Conservation (phyloP, 78 protist species). For the Dictyostelium purpureum region DNA sequence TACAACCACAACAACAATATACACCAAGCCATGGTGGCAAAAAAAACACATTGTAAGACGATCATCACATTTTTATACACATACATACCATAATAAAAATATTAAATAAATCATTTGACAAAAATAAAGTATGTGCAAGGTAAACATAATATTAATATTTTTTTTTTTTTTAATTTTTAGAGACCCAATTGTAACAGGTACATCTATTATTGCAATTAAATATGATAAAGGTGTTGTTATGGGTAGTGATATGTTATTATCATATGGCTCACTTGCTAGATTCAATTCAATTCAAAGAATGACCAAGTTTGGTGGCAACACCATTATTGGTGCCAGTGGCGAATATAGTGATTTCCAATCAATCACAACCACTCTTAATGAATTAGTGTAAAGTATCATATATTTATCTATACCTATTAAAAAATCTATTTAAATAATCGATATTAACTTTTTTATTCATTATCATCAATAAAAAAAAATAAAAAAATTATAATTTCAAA, state of each 20-base stretch:
- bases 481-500: not conserved
- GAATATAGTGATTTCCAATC: slow-evolving; percentile 95
- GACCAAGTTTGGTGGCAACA: slow-evolving; percentile 43
- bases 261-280: slow-evolving; percentile 95
- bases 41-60: slow-evolving; percentile 51
- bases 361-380: slow-evolving; percentile 72
- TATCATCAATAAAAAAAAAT: not conserved
- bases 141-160: not conserved
- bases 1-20: not conserved
- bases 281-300: slow-evolving; percentile 85
- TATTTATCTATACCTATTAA: not conserved
- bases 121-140: not conserved
- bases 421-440: not conserved
- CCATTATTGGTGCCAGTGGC: slow-evolving; percentile 91
- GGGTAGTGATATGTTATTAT: slow-evolving; percentile 93
- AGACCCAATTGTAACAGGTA: slow-evolving; percentile 94
- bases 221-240: slow-evolving; percentile 94
- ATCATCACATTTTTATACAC: not conserved
- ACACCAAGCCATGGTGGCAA: slow-evolving; percentile 4
- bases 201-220: slow-evolving; percentile 94
- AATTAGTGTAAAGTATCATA: slow-evolving; percentile 67
- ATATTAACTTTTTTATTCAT: not conserved
- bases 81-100: not conserved
- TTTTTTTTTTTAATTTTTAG: slow-evolving; percentile 4
- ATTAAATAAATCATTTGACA: not conserved